These are phyloP conservation scores for Chlamydomonas reinhardtii DNA, from an alignment of 163 green algal species.

Conservation along the genomic window DNA sequence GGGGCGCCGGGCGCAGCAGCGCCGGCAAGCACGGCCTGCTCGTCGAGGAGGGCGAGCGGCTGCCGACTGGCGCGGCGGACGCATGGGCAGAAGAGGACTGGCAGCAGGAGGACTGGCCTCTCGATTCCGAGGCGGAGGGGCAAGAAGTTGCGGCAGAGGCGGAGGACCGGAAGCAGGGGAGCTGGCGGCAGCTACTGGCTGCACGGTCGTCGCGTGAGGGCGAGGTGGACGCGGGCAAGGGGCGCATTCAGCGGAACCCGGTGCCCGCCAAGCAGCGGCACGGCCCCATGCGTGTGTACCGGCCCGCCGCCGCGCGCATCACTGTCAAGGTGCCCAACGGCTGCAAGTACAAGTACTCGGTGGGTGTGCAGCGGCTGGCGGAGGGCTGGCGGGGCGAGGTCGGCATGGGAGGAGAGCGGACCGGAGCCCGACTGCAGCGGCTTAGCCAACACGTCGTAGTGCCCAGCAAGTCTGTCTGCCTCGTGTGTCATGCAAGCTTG, in stretches of 20 bases:
- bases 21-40: not conserved
- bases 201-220: not conserved
- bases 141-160: too few species aligned
- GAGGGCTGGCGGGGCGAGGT: not conserved
- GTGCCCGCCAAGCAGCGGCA: not conserved
- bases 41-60: not conserved
- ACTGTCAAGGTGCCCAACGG: constrained; percentile 33
- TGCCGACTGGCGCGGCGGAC: not conserved
- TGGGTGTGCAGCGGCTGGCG: not conserved
- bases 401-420: not conserved
- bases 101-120: too few species aligned
- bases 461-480: too few species aligned
- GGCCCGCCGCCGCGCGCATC: constrained; percentile 1
- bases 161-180: too few species aligned
- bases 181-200: not conserved
- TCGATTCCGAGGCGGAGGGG: too few species aligned
- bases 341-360: constrained; percentile 47
- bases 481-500: too few species aligned
- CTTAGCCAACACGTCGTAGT: too few species aligned
- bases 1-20: too few species aligned
- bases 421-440: too few species aligned
- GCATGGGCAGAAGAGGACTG: not conserved
- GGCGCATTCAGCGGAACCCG: not conserved
- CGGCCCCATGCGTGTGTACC: constrained; percentile 21
- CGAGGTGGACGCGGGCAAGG: too few species aligned